A percentile compares a stretch with the other conserved stretches of the same genome.
Conservation (phyloP, 1,139 yeast genomes). For the Yamadazyma mexicana region DNA sequence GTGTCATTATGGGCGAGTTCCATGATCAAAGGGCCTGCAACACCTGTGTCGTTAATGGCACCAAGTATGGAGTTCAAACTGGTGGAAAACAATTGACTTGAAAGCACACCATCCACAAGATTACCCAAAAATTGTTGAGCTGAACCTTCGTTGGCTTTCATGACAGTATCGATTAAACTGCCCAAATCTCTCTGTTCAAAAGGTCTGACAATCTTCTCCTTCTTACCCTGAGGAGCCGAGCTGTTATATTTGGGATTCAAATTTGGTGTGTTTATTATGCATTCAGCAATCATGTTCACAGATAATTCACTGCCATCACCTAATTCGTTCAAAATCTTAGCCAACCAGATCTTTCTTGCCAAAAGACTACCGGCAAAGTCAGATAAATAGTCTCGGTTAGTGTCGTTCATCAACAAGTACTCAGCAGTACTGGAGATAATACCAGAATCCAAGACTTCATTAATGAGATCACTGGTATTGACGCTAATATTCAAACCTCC, state of each 20-base stretch:
- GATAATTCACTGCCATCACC: slow-evolving; percentile 33
- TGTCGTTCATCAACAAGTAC: slow-evolving; percentile 29
- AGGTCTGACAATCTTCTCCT: background rate
- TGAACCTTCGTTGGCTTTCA: slow-evolving; percentile 28
- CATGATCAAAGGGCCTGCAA: slow-evolving; percentile 30
- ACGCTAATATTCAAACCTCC: slow-evolving; percentile 21
- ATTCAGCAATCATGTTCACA: slow-evolving; percentile 28
- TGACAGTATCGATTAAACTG: slow-evolving; percentile 2
- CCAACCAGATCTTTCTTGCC: slow-evolving; percentile 26
- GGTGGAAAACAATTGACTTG: slow-evolving; percentile 24
- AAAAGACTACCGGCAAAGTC: slow-evolving; percentile 26
- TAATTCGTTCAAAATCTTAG: slow-evolving; percentile 29
- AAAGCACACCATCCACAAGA: slow-evolving; percentile 27
- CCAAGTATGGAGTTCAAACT: slow-evolving; percentile 26
- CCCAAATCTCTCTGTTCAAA: slow-evolving; percentile 4
- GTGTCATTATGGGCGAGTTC: slow-evolving; percentile 25
- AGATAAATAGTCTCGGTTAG: slow-evolving; percentile 28
- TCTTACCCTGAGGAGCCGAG: slow-evolving; percentile 9
- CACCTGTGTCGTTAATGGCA: slow-evolving; percentile 35
- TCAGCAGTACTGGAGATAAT: slow-evolving; percentile 24
- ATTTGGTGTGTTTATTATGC: slow-evolving; percentile 25
- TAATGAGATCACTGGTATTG: slow-evolving; percentile 22
- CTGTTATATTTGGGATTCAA: slow-evolving; percentile 21
- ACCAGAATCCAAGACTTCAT: slow-evolving; percentile 24
- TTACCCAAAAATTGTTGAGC: slow-evolving; percentile 35